Evolutionary conservation across 2,329 filamentous ascomycete genomes (phyloP), one percentile per base, ranked within the genome.

Genomic region (Cladosporium phlei): DNA sequence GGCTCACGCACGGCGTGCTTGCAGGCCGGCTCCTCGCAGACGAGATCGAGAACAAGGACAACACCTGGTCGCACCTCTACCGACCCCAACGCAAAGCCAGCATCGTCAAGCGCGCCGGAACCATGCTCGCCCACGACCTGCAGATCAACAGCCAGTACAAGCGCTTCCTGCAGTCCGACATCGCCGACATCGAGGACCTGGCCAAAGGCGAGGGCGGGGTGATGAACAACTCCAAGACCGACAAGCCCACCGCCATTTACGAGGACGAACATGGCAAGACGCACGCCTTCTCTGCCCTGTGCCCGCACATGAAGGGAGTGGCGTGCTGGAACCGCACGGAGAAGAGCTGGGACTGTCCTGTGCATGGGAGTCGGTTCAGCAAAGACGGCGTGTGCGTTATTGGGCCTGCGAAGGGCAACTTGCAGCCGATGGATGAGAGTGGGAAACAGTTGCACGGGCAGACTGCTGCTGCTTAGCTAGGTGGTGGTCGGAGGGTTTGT

Each of bases 111-210:
- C 71, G 68, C 0, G 59, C 72, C 0, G 69, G 69, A 1, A 57
- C 59, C 4, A 72, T 78, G 64, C 30, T 79, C 3, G 54, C 61
- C 8, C 73, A 80, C 52, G 77, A 79, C 37, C 14, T 78, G 0
- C 70, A 79, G 58, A 72, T 78, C 60, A 79, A 80, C 52, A 46
- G 63, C 28, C 75, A 79, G 55, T 80, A 80, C 62, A 77, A 77
- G 62, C 69, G 76, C 3, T 72, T 74, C 48, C 29, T 75, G 32
- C 66, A 78, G 50, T 68, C 72, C 0, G 78, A 80, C 51, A 76
- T 80, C 40, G 62, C 63, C 1, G 76, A 80, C 53, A 78, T 81
- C 25, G 76, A 79, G 55, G 75, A 80, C 30, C 62, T 80, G 1
- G 68, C 62, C 0, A 63, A 59, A 0, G 75, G 75, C 0, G 66